Evolutionary conservation across 2,329 filamentous ascomycete species (phyloP), one percentile per base, ranked within the genome.

Genomic region (Stachybotrys chartarum): DNA sequence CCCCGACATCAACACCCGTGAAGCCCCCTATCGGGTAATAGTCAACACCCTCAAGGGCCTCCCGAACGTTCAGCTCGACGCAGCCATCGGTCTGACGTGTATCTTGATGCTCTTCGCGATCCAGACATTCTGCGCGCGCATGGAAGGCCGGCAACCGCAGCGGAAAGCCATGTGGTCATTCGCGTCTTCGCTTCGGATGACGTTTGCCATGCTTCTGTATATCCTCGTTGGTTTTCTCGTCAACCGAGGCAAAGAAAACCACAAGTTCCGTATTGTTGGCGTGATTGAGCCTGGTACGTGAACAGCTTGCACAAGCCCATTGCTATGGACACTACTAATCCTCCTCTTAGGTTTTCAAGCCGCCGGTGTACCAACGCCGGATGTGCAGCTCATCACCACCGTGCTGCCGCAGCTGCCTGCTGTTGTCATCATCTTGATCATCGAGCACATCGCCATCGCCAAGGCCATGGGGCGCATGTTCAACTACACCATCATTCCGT

Each of bases 381-480:
- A 82, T 57, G 67, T 66, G 0, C 68, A 76, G 0, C 75, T 91
- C 49, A 74, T 91, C 61, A 72, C 70, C 1, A 67, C 77, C 0
- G 82, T 90, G 59, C 72, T 80, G 3, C 76, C 76, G 30, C 76
- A 91, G 57, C 72, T 92, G 7, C 89, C 89, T 0, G 85, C 86
- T 17, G 82, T 86, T 0, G 81, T 90, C 51, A 89, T 93, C 58
- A 88, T 93, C 17, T 73, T 92, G 17, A 78, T 92, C 18, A 89
- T 93, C 54, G 89, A 92, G 70, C 89, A 93, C 66, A 91, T 92
- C 60, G 87, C 89, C 47, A 92, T 93, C 57, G 86, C 88, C 7
- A 93, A 93, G 68, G 90, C 88, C 0, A 92, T 92, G 64, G 89
- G 88, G 7, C 79, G 89, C 56, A 78, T 90, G 59, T 90, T 90